Percentiles rank a stretch among this genome's conserved stretches.
These are phyloP conservation scores for Claviceps maximensis DNA, from an alignment of 2,329 filamentous ascomycete genomes.

Conservation along the genomic window DNA sequence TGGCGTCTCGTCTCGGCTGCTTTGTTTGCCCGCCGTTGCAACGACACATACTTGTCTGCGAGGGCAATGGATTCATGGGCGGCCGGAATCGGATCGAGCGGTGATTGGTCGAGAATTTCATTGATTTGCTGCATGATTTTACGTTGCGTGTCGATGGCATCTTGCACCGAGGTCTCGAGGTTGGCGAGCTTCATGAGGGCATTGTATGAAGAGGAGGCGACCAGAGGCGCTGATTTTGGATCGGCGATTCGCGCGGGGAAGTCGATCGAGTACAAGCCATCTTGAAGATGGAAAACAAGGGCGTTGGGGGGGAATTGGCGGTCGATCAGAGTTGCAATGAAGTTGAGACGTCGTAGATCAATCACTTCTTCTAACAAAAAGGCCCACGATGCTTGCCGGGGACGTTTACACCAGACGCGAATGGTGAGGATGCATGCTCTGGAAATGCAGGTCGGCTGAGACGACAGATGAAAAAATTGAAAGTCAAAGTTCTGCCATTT, in stretches of 20 bases:
- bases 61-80: conserved; percentile 36
- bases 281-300: conserved; percentile 70
- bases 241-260: conserved; percentile 39
- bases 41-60: conserved; percentile 40
- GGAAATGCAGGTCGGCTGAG: conserved; percentile 48
- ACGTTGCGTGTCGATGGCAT: conserved; percentile 67
- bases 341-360: conserved; percentile 61
- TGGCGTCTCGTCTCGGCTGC: conserved; percentile 48
- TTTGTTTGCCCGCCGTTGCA: conserved; percentile 54
- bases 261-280: conserved; percentile 76
- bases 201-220: conserved; percentile 69
- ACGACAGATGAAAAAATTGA: conserved; percentile 63
- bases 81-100: conserved; percentile 29
- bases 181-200: conserved; percentile 79
- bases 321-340: conserved; percentile 58
- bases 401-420: conserved; percentile 59
- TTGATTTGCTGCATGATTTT: conserved; percentile 70
- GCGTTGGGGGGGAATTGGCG: conserved; percentile 70
- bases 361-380: conserved; percentile 61
- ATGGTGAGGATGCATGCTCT: conserved; percentile 52
- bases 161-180: conserved; percentile 80
- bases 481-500: conserved; percentile 65
- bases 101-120: conserved; percentile 30
- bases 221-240: conserved; percentile 37
- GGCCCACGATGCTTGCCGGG: conserved; percentile 34